phyloP scores from a whole-genome alignment of 768 basidiomycete species.

The Leccinum subgranulosum region DNA sequence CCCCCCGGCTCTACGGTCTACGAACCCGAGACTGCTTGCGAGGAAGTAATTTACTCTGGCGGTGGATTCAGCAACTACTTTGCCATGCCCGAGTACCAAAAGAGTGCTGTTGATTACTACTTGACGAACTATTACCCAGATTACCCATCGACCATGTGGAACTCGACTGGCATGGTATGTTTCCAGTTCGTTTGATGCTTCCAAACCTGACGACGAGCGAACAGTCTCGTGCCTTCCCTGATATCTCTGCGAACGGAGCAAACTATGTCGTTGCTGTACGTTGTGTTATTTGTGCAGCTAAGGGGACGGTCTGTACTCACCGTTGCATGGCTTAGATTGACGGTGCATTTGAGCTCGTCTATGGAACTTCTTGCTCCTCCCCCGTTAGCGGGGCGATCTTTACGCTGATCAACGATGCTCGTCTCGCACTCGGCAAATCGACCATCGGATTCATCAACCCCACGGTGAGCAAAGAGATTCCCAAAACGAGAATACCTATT shows the following conservation, averaged over 20 bases:
- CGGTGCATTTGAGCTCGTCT: slow-evolving; percentile 31
- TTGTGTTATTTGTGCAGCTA: not conserved
- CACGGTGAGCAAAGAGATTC: slow-evolving; percentile 34
- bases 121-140: slow-evolving; percentile 28
- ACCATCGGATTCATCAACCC: slow-evolving; percentile 46
- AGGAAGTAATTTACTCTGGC: slow-evolving; percentile 26
- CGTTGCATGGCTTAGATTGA: slow-evolving; percentile 25
- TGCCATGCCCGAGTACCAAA: slow-evolving; percentile 39
- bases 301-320: not conserved
- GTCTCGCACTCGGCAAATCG: slow-evolving; percentile 29
- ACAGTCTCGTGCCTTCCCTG: slow-evolving; percentile 35
- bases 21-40: slow-evolving; percentile 29
- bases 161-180: slow-evolving; percentile 23
- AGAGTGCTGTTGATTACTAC: slow-evolving; percentile 30
- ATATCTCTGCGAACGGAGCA: slow-evolving; percentile 37
- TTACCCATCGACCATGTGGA: slow-evolving; percentile 24
- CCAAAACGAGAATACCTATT: slow-evolving; percentile 1
- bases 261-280: slow-evolving; percentile 24
- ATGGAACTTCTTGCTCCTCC: slow-evolving; percentile 34
- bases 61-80: slow-evolving; percentile 43
- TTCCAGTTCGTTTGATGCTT: slow-evolving; percentile 15
- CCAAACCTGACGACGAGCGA: slow-evolving; percentile 34
- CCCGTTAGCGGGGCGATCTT: slow-evolving; percentile 33
- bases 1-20: slow-evolving; percentile 32
- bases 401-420: slow-evolving; percentile 37